Evolutionary conservation across 495 filamentous ascomycete genomes (phyloP), one percentile per base, ranked within the genome.

Genomic region (Lophiotrema nucula): DNA sequence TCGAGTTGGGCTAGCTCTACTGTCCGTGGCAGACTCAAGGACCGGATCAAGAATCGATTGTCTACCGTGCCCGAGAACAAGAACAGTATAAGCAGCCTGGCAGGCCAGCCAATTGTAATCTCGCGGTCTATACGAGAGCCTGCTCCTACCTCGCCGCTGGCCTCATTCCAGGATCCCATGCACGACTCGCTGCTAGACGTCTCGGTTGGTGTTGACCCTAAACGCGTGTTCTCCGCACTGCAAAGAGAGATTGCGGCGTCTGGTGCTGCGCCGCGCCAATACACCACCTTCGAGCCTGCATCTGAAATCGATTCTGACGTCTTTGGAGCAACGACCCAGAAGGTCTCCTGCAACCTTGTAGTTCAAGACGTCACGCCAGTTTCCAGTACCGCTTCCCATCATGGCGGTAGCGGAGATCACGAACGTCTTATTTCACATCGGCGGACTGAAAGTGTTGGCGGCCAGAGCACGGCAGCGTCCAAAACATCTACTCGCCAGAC

Each of bases 101-200:
- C 49, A 6, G 53, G 31, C 4, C 41, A 26, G 4, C 10, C 8
- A 15, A 25, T 50, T 11, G 12, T 26, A 22, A 12, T 47, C 13
- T 11, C 73, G 15, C 48, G 79, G 18, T 74, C 73, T 22, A 79
- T 77, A 43, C 75, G 79, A 44, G 63, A 69, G 38, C 78, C 81
- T 49, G 72, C 75, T 8, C 67, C 74, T 24, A 53, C 74, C 12
- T 67, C 73, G 38, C 72, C 73, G 24, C 77, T 80, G 49, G 62
- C 71, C 6, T 79, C 62, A 3, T 65, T 65, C 33, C 56, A 49
- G 15, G 56, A 60, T 12, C 56, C 56, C 16, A 60, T 65, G 51
- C 46, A 37, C 3, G 15, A 38, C 22, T 27, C 16, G 57, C n/a
- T 15, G 37, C 4, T 52, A 56, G 39, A 57, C 57, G 24, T 10